A percentile compares a stretch with the other conserved stretches of the same genome.
Evolutionary conservation across 257 asterid species (phyloP).

Genomic region (Cinchona pubescens): DNA sequence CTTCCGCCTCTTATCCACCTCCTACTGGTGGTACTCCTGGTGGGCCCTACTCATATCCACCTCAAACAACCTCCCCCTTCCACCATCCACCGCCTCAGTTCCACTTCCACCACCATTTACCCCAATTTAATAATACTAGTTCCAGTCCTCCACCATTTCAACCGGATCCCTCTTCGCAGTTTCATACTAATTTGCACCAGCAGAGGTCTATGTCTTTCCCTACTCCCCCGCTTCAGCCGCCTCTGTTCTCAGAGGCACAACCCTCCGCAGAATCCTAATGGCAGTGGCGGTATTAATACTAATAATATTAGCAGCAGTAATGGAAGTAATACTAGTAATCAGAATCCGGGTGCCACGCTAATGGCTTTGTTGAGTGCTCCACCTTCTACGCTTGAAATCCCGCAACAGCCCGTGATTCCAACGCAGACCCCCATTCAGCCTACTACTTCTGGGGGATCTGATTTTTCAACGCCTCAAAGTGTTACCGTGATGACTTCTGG

Average conservation of each 20-base stretch:
- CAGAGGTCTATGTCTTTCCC: constrained; percentile 86
- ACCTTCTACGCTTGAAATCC: constrained; percentile 38
- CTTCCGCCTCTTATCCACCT: constrained; percentile 80
- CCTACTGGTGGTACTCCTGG: constrained; percentile 46
- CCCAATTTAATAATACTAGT: constrained; percentile 40
- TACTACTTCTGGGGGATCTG: constrained; percentile 65
- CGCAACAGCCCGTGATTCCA: constrained; percentile 41
- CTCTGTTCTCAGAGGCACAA: constrained; percentile 47
- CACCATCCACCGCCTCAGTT: constrained; percentile 25
- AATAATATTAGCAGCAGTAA: constrained; percentile 17
- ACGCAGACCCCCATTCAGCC: constrained; percentile 50
- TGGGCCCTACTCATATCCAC: constrained; percentile 48
- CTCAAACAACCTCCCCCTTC: constrained; percentile 50
- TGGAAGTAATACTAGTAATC: constrained; percentile 4
- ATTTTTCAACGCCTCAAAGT: constrained; percentile 39
- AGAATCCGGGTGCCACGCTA: constrained; percentile 62
- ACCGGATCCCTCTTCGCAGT: constrained; percentile 33
- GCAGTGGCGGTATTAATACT: background rate
- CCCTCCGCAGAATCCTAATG: constrained; percentile 47
- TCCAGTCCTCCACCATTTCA: constrained; percentile 33
- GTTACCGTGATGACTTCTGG: constrained; percentile 36
- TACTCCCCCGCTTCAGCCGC: constrained; percentile 77
- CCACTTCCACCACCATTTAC: constrained; percentile 28
- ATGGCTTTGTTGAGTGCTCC: constrained; percentile 94
- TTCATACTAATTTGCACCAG: constrained; percentile 43